phyloP scores from a whole-genome alignment of 495 filamentous ascomycete species.

The Diplogelasinospora grovesii region DNA sequence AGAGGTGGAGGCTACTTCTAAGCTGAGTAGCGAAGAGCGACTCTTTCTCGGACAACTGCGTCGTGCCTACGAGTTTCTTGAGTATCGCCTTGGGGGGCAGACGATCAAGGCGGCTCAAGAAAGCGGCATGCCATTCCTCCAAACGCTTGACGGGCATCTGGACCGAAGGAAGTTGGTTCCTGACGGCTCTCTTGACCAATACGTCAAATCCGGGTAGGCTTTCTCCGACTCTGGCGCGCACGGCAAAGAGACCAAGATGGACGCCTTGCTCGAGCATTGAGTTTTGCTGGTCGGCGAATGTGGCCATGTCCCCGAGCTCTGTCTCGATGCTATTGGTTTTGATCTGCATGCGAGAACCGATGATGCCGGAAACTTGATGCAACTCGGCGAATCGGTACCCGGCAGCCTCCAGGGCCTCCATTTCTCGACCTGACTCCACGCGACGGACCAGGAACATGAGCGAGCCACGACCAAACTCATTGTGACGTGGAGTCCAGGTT shows the following conservation, averaged over 20 bases:
- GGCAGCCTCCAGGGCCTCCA: conserved; percentile 54
- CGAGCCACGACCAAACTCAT: conserved; percentile 56
- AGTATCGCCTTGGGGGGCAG: conserved; percentile 47
- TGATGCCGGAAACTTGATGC: conserved; percentile 57
- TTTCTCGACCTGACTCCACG: conserved; percentile 47
- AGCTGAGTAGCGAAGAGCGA: conserved; percentile 29
- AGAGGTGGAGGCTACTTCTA: conserved; percentile 25
- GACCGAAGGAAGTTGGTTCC: conserved; percentile 62
- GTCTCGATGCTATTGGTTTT: conserved; percentile 43
- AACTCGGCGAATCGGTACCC: conserved; percentile 72
- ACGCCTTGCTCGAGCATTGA: conserved; percentile 57
- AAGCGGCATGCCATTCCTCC: conserved; percentile 49
- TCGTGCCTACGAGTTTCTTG: conserved; percentile 39
- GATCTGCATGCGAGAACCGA: conserved; percentile 68
- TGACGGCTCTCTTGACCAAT: conserved; percentile 56
- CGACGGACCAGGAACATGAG: conserved; percentile 72
- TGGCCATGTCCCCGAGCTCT: conserved; percentile 55
- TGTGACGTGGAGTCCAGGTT: conserved; percentile 22
- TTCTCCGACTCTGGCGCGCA: conserved; percentile 61
- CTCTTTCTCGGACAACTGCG: conserved; percentile 11
- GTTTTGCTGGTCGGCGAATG: conserved; percentile 48
- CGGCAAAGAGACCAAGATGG: conserved; percentile 67
- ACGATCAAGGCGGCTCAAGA: conserved; percentile 53
- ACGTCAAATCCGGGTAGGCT: conserved; percentile 65
- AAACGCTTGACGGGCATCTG: conserved; percentile 52